Conservation (phyloP, 2,329 filamentous ascomycete species). For the Ophiostoma himal-ulmi region DNA sequence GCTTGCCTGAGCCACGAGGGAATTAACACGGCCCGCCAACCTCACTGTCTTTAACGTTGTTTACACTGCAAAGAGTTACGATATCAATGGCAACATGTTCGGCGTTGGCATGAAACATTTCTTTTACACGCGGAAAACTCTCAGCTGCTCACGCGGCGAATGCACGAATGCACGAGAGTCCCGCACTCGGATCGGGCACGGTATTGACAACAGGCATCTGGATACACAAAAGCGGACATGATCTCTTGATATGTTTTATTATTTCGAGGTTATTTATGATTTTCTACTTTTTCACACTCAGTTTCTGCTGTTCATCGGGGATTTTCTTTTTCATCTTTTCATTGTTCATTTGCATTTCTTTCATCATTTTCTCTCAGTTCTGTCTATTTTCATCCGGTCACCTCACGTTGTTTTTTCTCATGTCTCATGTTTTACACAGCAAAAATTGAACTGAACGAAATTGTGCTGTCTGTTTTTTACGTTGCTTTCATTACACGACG, state of each 20-base stretch:
- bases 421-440: constrained; percentile 9
- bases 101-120: constrained; percentile 29
- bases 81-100: constrained; percentile 26
- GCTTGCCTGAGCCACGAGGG: constrained; percentile 20
- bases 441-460: constrained; percentile 19
- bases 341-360: constrained; percentile 6
- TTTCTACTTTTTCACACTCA: constrained; percentile 26
- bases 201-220: constrained; percentile 32
- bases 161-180: constrained; percentile 24
- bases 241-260: constrained; percentile 17
- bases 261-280: constrained; percentile 20
- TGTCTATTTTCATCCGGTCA: constrained; percentile 23
- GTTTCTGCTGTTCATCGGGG: constrained; percentile 21
- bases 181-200: constrained; percentile 27
- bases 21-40: constrained; percentile 24
- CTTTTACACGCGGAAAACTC: constrained; percentile 29
- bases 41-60: constrained; percentile 15
- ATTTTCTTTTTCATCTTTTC: constrained; percentile 18
- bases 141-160: constrained; percentile 28
- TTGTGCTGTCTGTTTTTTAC: constrained; percentile 17
- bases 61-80: constrained; percentile 21
- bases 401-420: constrained; percentile 9
- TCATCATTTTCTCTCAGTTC: neutral
- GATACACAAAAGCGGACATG: constrained; percentile 30
- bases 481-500: constrained; percentile 13